A percentile compares a stretch with the other conserved stretches of the same genome.
Evolutionary conservation across 805 yeast species (phyloP).

Genomic region (Kazachstania martiniae): DNA sequence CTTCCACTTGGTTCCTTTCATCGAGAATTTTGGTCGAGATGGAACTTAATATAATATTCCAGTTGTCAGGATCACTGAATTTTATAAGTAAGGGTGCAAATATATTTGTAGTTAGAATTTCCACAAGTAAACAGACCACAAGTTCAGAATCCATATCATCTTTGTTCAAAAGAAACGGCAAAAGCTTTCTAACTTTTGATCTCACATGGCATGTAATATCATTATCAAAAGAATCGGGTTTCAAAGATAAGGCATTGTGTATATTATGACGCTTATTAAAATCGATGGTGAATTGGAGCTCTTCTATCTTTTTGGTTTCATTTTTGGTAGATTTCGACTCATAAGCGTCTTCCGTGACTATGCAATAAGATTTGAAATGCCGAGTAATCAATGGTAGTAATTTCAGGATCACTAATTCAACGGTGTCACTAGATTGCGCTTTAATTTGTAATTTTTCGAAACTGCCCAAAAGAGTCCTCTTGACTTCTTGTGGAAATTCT

Average conservation of each 20-base stretch:
- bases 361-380: conserved; percentile 45
- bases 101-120: conserved; percentile 50
- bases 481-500: conserved; percentile 33
- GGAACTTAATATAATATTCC: conserved; percentile 55
- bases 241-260: conserved; percentile 45
- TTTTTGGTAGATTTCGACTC: too few relatives aligned
- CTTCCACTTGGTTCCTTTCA: conserved; percentile 64
- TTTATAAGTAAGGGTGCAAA: conserved; percentile 40
- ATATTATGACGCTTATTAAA: conserved; percentile 32
- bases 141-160: conserved; percentile 36
- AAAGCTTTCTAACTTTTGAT: conserved; percentile 25
- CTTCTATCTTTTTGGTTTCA: too few relatives aligned
- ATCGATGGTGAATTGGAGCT: conserved; percentile 33
- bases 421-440: conserved; percentile 37
- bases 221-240: conserved; percentile 24
- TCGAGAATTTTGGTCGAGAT: conserved; percentile 53
- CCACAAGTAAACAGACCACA: conserved; percentile 43
- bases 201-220: conserved; percentile 44
- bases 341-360: too few relatives aligned
- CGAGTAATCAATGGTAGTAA: conserved; percentile 55
- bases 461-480: conserved; percentile 32
- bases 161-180: conserved; percentile 41
- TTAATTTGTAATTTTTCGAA: conserved; percentile 30
- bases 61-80: conserved; percentile 63
- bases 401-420: conserved; percentile 45